Conservation (phyloP, 257 asterid species). For the Cynanchum wilfordii region DNA sequence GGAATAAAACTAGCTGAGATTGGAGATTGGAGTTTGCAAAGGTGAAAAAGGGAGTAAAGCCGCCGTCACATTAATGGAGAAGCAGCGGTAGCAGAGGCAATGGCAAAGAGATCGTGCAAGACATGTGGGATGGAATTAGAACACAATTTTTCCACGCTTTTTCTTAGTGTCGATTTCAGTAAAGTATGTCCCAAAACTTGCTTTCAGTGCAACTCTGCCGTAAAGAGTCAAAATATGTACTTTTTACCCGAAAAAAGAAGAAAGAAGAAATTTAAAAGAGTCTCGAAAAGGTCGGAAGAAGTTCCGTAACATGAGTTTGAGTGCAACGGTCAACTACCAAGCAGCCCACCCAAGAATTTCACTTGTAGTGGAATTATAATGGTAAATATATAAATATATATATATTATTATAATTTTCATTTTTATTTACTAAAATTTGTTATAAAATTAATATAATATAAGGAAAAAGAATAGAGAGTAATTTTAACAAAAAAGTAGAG, state of each 20-base stretch:
- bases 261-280: neutral
- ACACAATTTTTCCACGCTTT: slow-evolving; percentile 17
- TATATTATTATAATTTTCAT: too few relatives aligned
- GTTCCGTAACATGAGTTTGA: neutral
- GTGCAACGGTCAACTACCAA: neutral
- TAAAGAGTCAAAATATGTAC: too few relatives aligned
- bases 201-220: slow-evolving; percentile 4
- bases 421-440: too few relatives aligned
- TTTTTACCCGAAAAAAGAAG: neutral
- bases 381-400: too few relatives aligned
- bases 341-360: neutral
- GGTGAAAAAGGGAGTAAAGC: slow-evolving; percentile 4
- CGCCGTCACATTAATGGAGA: neutral
- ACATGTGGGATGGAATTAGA: slow-evolving; percentile 8
- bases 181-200: slow-evolving; percentile 1
- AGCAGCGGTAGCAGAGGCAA: neutral
- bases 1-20: neutral
- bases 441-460: too few relatives aligned
- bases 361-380: too few relatives aligned
- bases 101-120: neutral
- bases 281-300: neutral
- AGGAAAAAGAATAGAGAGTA: too few relatives aligned
- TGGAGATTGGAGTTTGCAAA: neutral
- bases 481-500: too few relatives aligned
- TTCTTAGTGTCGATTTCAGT: neutral